These are phyloP conservation scores for Colletotrichum sp. DNA, from an alignment of 2,329 filamentous ascomycete species.

Conservation along the genomic window DNA sequence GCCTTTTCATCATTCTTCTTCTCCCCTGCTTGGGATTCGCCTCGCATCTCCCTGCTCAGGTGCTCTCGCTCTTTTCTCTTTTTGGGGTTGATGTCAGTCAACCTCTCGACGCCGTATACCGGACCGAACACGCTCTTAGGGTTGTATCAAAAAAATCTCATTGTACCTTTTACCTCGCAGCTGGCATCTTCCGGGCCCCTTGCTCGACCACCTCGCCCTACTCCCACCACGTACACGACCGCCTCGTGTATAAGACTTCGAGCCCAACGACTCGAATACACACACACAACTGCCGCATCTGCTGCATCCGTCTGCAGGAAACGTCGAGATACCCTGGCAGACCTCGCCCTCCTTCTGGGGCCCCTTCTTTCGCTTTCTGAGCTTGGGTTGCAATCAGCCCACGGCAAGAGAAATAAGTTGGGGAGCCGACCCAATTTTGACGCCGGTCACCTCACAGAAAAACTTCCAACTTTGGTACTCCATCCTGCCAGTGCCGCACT, in stretches of 20 bases:
- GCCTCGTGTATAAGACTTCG: background rate
- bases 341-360: background rate
- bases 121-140: background rate
- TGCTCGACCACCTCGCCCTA: background rate
- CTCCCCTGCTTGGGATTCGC: background rate
- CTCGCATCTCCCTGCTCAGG: background rate
- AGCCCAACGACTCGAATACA: background rate
- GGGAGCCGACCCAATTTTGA: constrained; percentile 21
- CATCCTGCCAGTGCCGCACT: constrained; percentile 14
- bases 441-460: constrained; percentile 13
- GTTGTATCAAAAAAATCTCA: constrained; percentile 2
- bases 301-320: background rate
- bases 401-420: constrained; percentile 12
- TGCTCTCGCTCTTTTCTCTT: background rate
- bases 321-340: background rate
- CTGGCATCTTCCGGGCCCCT: background rate
- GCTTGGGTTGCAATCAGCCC: constrained; percentile 15
- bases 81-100: background rate
- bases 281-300: background rate
- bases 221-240: background rate
- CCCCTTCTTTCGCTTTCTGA: background rate
- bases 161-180: background rate
- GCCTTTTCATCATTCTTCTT: constrained; percentile 13
- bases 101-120: background rate
- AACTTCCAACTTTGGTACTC: constrained; percentile 14